Percentiles rank a stretch among this genome's conserved stretches.
Conservation (phyloP, 495 filamentous ascomycete genomes). For the Xylaria curta region DNA sequence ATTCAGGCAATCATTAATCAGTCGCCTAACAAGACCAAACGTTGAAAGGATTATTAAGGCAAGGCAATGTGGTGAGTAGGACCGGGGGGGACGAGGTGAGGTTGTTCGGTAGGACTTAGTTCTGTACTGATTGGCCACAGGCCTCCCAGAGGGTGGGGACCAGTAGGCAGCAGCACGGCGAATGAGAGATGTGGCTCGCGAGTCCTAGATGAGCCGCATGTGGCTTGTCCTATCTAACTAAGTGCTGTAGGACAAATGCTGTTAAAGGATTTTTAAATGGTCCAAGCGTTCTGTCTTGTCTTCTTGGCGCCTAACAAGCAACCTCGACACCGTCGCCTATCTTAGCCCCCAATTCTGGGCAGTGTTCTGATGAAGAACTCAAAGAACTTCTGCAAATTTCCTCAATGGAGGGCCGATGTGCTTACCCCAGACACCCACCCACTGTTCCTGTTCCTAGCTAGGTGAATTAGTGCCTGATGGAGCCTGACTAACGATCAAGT, state of each 20-base stretch:
- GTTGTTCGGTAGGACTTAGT: slow-evolving; percentile 10
- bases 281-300: not conserved
- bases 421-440: not conserved
- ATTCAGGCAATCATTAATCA: slow-evolving; percentile 1
- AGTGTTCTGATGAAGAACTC: not conserved
- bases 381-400: not conserved
- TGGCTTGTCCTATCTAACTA: slow-evolving; percentile 6
- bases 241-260: not conserved
- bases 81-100: slow-evolving; percentile 15
- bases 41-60: not conserved
- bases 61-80: slow-evolving; percentile 11
- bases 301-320: not conserved
- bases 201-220: slow-evolving; percentile 22
- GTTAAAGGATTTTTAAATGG: not conserved
- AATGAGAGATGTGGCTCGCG: slow-evolving; percentile 12
- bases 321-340: not conserved
- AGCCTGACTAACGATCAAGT: not conserved
- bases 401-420: not conserved
- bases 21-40: slow-evolving; percentile 5
- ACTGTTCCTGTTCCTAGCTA: not conserved
- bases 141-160: not conserved
- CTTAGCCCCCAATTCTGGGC: slow-evolving; percentile 16
- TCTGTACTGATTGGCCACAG: slow-evolving; percentile 14
- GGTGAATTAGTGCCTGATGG: not conserved
- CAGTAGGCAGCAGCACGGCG: slow-evolving; percentile 18